Base-by-base conservation (phyloP, 768 basidiomycete genomes). In the Suillus subluteus region DNA sequence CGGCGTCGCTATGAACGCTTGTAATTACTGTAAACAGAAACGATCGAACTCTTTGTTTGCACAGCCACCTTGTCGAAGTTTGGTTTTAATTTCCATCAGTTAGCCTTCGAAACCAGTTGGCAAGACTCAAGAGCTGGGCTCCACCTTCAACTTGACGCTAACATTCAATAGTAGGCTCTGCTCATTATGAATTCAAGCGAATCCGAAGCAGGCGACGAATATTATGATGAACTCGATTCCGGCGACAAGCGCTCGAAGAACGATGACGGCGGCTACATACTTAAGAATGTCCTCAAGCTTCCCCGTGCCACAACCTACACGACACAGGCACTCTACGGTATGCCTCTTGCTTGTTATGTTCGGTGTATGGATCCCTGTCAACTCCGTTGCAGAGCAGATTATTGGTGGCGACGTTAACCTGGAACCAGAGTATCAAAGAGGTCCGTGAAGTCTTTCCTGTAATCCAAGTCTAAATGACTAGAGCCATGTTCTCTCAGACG, bases 381-480 rank as follows among this genome's bases (percentile, higher is more conserved):
- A 66, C 48, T 30, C 26, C 11, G 30, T 38, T 48, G 46, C 70
- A 91, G 91, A 91, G 63, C 89, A 92, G 74, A 85, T 92, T 41
- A 76, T 83, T 61, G 80, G 76, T n/a, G 79, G 79, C 2, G 89
- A 91, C 63, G 90, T 94, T 62, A 81, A 91, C 71, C 76, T 92
- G 9, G 87, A 92, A 52, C 89, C 91, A 0, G 92, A 92, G 46
- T 94, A 94, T 72, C 92, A 94, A 72, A 85, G 91, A 73, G 91
- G 89, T 88, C 63, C 18, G 75, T 46, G 7, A 43, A 52, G 70
- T n/a, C 56, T 12, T 26, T 26, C 0, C 9, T 30, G n/a, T 21
- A 13, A 12, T 63, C 23, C 58, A 26, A 52, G 9, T 52, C 52
- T 43, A 16, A 35, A 13, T 58, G 46, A 44, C 21, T 40, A 58